Percentiles rank a stretch among this genome's conserved stretches.
phyloP scores from a whole-genome alignment of 371 early-diverging fungal genomes.

The Apophysomyces ossiformis region DNA sequence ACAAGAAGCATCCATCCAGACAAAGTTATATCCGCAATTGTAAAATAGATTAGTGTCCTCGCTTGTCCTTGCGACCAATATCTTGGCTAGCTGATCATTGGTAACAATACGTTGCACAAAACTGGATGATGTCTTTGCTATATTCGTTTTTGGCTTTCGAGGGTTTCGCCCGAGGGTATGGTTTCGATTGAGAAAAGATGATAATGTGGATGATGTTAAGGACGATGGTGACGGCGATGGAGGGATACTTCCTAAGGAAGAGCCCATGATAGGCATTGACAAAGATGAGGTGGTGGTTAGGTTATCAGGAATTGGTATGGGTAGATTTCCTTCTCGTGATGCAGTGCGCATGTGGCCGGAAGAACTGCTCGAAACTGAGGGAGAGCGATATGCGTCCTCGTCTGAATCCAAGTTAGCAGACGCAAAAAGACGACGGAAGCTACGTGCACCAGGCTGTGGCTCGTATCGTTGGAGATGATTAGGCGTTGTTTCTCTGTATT shows the following conservation, averaged over 20 bases:
- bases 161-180: slow-evolving; percentile 24
- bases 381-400: slow-evolving; percentile 27
- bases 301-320: slow-evolving; percentile 25
- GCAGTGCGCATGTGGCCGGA: slow-evolving; percentile 26
- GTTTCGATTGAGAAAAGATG: slow-evolving; percentile 40
- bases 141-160: slow-evolving; percentile 59
- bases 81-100: slow-evolving; percentile 79
- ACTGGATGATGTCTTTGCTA: slow-evolving; percentile 67
- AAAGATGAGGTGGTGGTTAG: slow-evolving; percentile 5
- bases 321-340: slow-evolving; percentile 11
- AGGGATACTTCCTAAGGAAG: slow-evolving; percentile 21
- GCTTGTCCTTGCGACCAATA: slow-evolving; percentile 68
- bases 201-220: slow-evolving; percentile 18
- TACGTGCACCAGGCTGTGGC: slow-evolving; percentile 48
- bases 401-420: slow-evolving; percentile 21
- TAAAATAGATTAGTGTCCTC: slow-evolving; percentile 84
- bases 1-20: slow-evolving; percentile 77
- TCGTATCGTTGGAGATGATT: slow-evolving; percentile 38
- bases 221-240: slow-evolving; percentile 19
- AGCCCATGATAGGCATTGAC: slow-evolving; percentile 24
- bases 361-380: slow-evolving; percentile 38
- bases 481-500: slow-evolving; percentile 56
- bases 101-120: slow-evolving; percentile 87
- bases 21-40: slow-evolving; percentile 80
- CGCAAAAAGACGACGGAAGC: slow-evolving; percentile 35